phyloP scores from a whole-genome alignment of 2,329 filamentous ascomycete species.

The Xylariaceae sp. region DNA sequence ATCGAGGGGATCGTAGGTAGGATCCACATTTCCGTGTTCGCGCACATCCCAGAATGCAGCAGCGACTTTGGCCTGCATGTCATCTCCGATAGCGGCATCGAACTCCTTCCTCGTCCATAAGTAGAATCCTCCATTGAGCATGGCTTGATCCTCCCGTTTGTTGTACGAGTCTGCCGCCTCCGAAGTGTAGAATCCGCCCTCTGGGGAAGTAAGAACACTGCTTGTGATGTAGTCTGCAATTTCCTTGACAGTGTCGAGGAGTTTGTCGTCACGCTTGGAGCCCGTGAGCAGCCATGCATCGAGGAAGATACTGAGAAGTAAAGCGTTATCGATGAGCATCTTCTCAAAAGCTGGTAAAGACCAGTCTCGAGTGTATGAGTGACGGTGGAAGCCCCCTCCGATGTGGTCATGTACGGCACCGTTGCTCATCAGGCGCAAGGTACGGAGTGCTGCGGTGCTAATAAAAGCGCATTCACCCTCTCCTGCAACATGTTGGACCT shows the following conservation, averaged over 20 bases:
- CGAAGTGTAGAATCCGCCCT: conserved; percentile 80
- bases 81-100: conserved; percentile 66
- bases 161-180: conserved; percentile 87
- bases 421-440: conserved; percentile 68
- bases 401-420: conserved; percentile 57
- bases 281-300: conserved; percentile 71
- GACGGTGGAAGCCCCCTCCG: conserved; percentile 62
- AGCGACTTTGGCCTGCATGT: conserved; percentile 67
- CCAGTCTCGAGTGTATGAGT: conserved; percentile 91
- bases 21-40: conserved; percentile 80
- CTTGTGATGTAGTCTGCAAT: conserved; percentile 83
- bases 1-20: conserved; percentile 82
- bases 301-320: conserved; percentile 78
- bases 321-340: conserved; percentile 89
- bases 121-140: conserved; percentile 90
- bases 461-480: conserved; percentile 71
- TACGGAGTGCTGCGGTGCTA: conserved; percentile 75
- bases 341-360: conserved; percentile 96
- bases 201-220: conserved; percentile 61
- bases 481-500: conserved; percentile 85
- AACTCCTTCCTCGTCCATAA: conserved; percentile 91
- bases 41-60: conserved; percentile 83
- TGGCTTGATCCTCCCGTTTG: conserved; percentile 70
- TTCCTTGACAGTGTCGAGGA: conserved; percentile 76
- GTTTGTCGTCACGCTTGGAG: conserved; percentile 59